Evolutionary conservation across 1,284 basidiomycete species (phyloP), one percentile per base, ranked within the genome.

Genomic region (Ganoderma meredithae): DNA sequence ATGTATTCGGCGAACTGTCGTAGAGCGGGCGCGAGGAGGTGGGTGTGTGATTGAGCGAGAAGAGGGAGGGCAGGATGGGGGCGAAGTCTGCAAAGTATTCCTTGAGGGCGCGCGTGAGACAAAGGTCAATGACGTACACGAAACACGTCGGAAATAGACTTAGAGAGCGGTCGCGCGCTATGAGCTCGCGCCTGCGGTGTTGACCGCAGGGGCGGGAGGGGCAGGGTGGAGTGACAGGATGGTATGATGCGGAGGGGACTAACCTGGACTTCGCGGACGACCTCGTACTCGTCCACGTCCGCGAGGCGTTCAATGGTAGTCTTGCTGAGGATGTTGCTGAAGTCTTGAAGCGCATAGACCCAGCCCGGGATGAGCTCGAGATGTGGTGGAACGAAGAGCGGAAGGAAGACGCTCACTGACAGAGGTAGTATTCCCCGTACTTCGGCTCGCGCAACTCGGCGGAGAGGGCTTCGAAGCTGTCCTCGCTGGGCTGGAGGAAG

Each of bases 41-140:
- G 0, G 95, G 94, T 0, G 83, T 84, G 73, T 94, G 89, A 71
- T 95, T 96, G 53, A 99, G 82, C 2, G 96, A 96, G 83, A 98
- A 99, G 43, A 98, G 85, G 43, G 87, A 93, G 0, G 96, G 91
- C 6, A 96, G 86, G 67, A 98, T 85, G 0, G 96, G 95, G 1
- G 95, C 88, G 75, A 96, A 98, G 81, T 98, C 97, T 72, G 95
- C 95, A 81, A 98, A 98, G 82, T 95, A 95, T 88, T 98, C 97
- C 96, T 94, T 79, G 65, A 67, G 63, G 53, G 71, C 70, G 67
- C 70, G 72, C 70, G 75, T 75, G 49, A 77, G 68, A 67, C 36
- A 64, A 43, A 43, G 39, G 33, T 68, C 64, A 40, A 43, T 9
- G 10, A 40, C 13, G 2, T 41, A 3, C 22, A n/a, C 15, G 41